Evolutionary conservation across 345 rosid species (phyloP), one percentile per base, ranked within the genome.

Genomic region (Reutealis trisperma): DNA sequence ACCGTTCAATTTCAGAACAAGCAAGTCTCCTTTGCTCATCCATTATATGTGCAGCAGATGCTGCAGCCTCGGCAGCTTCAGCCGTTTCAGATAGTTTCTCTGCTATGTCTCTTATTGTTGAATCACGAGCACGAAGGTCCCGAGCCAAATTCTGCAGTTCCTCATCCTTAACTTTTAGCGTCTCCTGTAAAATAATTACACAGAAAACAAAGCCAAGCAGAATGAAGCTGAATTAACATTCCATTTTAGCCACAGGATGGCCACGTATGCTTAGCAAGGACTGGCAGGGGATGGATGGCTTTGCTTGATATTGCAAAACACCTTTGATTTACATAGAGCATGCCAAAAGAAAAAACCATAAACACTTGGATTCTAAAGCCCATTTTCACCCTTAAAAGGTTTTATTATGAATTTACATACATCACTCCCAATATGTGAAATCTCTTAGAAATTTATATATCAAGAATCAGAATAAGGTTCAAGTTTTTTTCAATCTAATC

Each of bases 31-130:
- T 86, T 69, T 94, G 99, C 80, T 92, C 97, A 85, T 94, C 98
- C 95, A 96, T 92, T 18, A 88, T 80, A 75, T 88, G 93, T 69
- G 98, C 97, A 24, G 99, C 97, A 77, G 93, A 84, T 65, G 99
- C 99, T 11, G 99, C 99, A 82, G 90, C 90, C 85, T 94, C 97
- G 71, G 98, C 98, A 80, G 99, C 98, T 86, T 96, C 99, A 73
- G 99, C 97, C 6, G 99, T 94, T 87, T 92, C 98, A 41, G 97
- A 79, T 54, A 96, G 86, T 82, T 90, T 94, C 25, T 94, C 97
- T 30, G 97, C 99, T 78, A 94, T 89, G 47, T 94, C 95, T 78
- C 85, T 96, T 69, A 96, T 96, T 34, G 87, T 93, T 74, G 96
- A 91, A 86, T 96, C 98, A 47, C 92, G 92, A 60, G 99, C 93